Percentiles rank a stretch among this genome's conserved stretches.
These are phyloP conservation scores for Phaeosphaeria sp. DNA, from an alignment of 2,329 filamentous ascomycete species.

Conservation along the genomic window DNA sequence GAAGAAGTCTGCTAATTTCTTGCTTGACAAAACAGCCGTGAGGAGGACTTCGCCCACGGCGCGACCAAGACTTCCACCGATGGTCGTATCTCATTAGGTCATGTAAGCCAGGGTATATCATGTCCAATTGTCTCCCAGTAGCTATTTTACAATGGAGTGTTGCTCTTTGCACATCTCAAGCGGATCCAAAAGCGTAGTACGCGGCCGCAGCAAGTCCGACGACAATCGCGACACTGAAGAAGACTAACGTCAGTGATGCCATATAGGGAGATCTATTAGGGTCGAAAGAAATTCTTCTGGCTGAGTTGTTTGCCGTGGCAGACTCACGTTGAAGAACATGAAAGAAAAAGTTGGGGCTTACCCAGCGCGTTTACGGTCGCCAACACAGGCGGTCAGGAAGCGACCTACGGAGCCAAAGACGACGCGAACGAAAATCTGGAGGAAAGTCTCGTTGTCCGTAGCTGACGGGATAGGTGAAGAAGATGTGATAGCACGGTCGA, in stretches of 20 bases:
- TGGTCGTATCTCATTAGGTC: background rate
- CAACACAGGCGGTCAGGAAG: constrained; percentile 21
- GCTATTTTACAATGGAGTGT: background rate
- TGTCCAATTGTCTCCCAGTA: background rate
- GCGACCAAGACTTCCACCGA: background rate
- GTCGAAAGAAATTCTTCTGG: no score
- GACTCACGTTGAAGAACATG: background rate
- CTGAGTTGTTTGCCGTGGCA: background rate
- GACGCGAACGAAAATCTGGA: constrained; percentile 15
- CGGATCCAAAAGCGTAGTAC: constrained; percentile 2
- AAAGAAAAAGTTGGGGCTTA: constrained; percentile 20
- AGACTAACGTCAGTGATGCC: constrained; percentile 7
- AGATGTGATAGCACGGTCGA: background rate
- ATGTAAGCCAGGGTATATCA: background rate
- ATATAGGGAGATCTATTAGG: no score
- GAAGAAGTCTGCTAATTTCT: background rate
- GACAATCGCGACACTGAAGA: constrained; percentile 11
- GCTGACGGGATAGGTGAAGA: background rate
- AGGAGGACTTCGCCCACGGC: background rate
- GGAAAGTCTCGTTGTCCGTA: constrained; percentile 9
- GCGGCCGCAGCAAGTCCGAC: constrained; percentile 14
- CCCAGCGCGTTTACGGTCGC: constrained; percentile 31
- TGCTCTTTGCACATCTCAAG: background rate
- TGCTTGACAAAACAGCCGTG: background rate
- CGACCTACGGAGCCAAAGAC: constrained; percentile 17